phyloP scores from a whole-genome alignment of 2,329 filamentous ascomycete species.

The Arthrobotrys pseudoclavata region DNA sequence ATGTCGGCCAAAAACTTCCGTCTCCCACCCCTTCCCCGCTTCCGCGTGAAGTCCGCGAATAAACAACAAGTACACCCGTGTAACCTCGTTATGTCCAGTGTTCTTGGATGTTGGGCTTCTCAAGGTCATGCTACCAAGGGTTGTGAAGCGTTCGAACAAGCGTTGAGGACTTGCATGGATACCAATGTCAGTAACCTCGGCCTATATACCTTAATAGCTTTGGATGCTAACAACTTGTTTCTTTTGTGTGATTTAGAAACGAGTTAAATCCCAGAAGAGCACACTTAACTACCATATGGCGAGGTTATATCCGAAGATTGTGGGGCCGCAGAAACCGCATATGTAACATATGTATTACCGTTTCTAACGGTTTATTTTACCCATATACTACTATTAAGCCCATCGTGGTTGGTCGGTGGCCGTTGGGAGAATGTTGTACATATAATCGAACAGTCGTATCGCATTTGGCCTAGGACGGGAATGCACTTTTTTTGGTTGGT shows the following conservation, averaged over 20 bases:
- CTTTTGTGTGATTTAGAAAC: conserved; percentile 22
- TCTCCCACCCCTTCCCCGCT: conserved; percentile 74
- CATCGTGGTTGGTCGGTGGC: background rate
- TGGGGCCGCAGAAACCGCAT: conserved; percentile 74
- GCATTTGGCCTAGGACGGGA: background rate
- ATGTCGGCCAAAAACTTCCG: conserved; percentile 65
- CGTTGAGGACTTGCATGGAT: conserved; percentile 82
- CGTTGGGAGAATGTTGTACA: background rate
- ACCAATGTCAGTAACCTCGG: conserved; percentile 73
- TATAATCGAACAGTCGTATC: background rate
- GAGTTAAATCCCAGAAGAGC: conserved; percentile 72
- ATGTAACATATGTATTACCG: background rate
- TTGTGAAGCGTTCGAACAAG: conserved; percentile 74
- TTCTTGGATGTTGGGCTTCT: conserved; percentile 71
- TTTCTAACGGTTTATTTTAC: background rate
- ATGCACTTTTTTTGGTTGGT: background rate
- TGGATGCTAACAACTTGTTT: background rate
- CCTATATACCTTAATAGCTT: background rate
- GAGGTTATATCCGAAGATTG: conserved; percentile 80
- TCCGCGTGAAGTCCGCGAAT: conserved; percentile 76
- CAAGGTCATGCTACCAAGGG: conserved; percentile 70
- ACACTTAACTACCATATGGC: conserved; percentile 92
- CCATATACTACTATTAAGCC: background rate
- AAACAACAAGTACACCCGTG: conserved; percentile 75
- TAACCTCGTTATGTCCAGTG: conserved; percentile 75